Percentiles rank a stretch among this genome's conserved stretches.
phyloP scores from a whole-genome alignment of 257 asterid genomes.

The Solanum etuberosum region DNA sequence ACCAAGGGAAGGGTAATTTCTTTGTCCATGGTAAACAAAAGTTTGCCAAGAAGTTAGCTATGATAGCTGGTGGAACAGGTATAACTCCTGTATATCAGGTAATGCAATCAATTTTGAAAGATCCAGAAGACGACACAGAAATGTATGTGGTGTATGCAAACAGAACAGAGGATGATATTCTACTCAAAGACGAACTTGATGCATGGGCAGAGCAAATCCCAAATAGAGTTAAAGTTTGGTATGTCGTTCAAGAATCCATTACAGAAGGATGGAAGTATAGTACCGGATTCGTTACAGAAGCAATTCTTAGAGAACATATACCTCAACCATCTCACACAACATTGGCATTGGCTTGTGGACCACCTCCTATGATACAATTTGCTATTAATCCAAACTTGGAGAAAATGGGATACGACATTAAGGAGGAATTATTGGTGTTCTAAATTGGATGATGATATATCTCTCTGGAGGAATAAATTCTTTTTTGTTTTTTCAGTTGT shows the following conservation, averaged over 20 bases:
- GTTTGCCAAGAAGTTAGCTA: slow-evolving; percentile 56
- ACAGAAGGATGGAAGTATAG: slow-evolving; percentile 60
- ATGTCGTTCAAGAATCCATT: slow-evolving; percentile 50
- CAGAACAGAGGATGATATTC: slow-evolving; percentile 76
- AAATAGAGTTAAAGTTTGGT: slow-evolving; percentile 72
- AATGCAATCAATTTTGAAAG: slow-evolving; percentile 74
- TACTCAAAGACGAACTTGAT: slow-evolving; percentile 61
- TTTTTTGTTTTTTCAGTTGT: neutral
- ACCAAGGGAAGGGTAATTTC: slow-evolving; percentile 55
- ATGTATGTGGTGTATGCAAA: slow-evolving; percentile 81
- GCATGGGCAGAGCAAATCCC: slow-evolving; percentile 66
- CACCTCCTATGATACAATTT: slow-evolving; percentile 89
- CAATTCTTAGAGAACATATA: slow-evolving; percentile 53
- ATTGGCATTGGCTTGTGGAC: slow-evolving; percentile 83
- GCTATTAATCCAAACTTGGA: slow-evolving; percentile 86
- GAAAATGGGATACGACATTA: slow-evolving; percentile 75
- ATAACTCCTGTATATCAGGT: slow-evolving; percentile 85
- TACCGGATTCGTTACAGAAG: slow-evolving; percentile 51
- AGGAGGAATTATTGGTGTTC: slow-evolving; percentile 61
- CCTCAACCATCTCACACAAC: slow-evolving; percentile 41
- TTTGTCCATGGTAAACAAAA: slow-evolving; percentile 49
- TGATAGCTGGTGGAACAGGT: slow-evolving; percentile 94
- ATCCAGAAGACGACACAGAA: slow-evolving; percentile 66
- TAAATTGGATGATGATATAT: neutral
- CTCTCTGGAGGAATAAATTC: neutral